Evolutionary conservation across 2,329 filamentous ascomycete genomes (phyloP).

Genomic region (Aspergillus sp.): DNA sequence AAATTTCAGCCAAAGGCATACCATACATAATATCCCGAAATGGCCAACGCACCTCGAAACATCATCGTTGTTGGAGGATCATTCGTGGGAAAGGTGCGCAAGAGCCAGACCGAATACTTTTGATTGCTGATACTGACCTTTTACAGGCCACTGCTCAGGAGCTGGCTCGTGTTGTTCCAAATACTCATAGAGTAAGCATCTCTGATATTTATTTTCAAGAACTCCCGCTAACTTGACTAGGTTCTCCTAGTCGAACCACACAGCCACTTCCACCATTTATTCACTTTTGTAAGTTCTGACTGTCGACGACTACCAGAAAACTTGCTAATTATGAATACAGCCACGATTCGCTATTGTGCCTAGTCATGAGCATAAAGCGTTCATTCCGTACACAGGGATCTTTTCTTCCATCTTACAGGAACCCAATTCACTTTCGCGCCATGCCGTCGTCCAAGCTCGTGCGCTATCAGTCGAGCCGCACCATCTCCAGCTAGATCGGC

Average conservation of each 20-base stretch:
- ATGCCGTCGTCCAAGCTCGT: slow-evolving; percentile 23
- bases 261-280: slow-evolving; percentile 29
- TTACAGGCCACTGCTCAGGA: slow-evolving; percentile 24
- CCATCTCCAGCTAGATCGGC: slow-evolving; percentile 23
- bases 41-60: slow-evolving; percentile 22
- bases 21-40: slow-evolving; percentile 7
- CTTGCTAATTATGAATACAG: slow-evolving; percentile 7
- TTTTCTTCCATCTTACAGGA: slow-evolving; percentile 16
- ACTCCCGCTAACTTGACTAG: slow-evolving; percentile 8
- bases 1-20: not conserved
- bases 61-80: slow-evolving; percentile 29
- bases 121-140: slow-evolving; percentile 4
- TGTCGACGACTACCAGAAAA: not conserved
- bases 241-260: slow-evolving; percentile 26
- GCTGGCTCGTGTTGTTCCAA: slow-evolving; percentile 23
- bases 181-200: slow-evolving; percentile 23
- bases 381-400: slow-evolving; percentile 25
- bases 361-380: slow-evolving; percentile 29
- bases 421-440: slow-evolving; percentile 8
- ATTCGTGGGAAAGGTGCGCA: slow-evolving; percentile 25
- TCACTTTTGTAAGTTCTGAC: slow-evolving; percentile 21
- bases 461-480: slow-evolving; percentile 20
- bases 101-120: not conserved
- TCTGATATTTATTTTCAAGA: not conserved
- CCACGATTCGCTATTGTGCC: slow-evolving; percentile 26